Conservation (phyloP, 352 stramenopile genomes). For the Globisporangium polare region DNA sequence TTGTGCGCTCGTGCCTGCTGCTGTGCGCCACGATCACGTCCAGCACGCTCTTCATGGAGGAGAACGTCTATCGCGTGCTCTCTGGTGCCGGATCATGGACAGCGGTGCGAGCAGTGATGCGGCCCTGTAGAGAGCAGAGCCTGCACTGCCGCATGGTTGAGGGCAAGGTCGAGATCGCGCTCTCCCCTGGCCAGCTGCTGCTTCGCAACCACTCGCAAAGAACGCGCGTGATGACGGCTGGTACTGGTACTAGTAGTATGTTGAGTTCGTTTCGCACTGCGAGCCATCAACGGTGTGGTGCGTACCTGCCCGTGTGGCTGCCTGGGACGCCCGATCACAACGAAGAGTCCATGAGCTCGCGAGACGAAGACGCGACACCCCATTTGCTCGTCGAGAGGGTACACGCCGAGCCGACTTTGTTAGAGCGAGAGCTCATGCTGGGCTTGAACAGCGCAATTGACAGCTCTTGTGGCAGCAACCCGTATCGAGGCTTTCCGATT, state of each 20-base stretch:
- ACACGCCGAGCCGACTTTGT: conserved; percentile 45
- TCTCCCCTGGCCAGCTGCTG: conserved; percentile 38
- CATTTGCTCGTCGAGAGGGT: conserved; percentile 52
- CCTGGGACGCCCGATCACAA: conserved; percentile 44
- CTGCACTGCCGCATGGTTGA: conserved; percentile 44
- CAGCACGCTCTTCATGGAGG: conserved; percentile 66
- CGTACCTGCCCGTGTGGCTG: conserved; percentile 61
- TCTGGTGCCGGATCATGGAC: conserved; percentile 30
- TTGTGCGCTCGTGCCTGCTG: conserved; percentile 45
- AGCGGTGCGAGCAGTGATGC: conserved; percentile 21
- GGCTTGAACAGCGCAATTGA: neutral
- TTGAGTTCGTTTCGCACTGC: neutral
- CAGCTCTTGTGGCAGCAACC: conserved; percentile 1
- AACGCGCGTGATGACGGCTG: neutral
- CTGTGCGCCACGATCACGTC: conserved; percentile 56
- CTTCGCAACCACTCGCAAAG: conserved; percentile 21
- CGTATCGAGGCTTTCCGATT: conserved; percentile 30
- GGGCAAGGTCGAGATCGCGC: conserved; percentile 37
- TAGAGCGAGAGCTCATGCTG: conserved; percentile 62
- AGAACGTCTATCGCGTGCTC: conserved; percentile 39
- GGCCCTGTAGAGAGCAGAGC: conserved; percentile 42
- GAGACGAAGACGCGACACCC: conserved; percentile 46
- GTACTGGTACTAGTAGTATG: neutral
- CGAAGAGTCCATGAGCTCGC: conserved; percentile 58
- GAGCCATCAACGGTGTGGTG: conserved; percentile 38